Base-by-base conservation (phyloP, 2,329 filamentous ascomycete genomes). In the Graphilbum ipis-grandicollis region DNA sequence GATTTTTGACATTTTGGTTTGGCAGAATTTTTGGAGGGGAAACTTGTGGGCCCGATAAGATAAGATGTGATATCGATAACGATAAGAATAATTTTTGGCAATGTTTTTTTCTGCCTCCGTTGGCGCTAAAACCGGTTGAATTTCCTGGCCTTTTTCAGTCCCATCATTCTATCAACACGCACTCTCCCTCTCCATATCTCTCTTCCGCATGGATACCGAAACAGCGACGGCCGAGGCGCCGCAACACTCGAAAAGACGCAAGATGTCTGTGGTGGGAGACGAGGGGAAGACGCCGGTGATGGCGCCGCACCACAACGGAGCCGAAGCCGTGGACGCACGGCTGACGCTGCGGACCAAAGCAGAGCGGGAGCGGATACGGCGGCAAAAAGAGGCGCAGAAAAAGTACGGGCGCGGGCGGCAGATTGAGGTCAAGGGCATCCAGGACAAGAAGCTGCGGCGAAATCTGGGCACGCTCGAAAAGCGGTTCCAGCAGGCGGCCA, bases 401-500 rank as follows among this genome's bases (percentile, higher is more conserved):
- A 68, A 68, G 38, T 98, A 98, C 58, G 90, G 90, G 25, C 76
- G 90, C 47, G 90, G 90, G 35, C 72, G 72, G 46, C 71, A 71
- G 43, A 78, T 46, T 26, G 31, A 78, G 40, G 66, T 77, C 33
- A 79, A 78, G 50, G 65, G 62, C 9, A 73, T 93, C 49, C 80
- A 76, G 50, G 85, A 96, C 64, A 92, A 82, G 66, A 98, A 96
- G 56, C 59, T 96, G 43, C 78, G 84, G 34, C 70, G 74, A 12
- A 93, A 83, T 45, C 60, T 98, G 35, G 78, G 75, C 51, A 66
- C 66, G 2, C 67, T 94, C 33, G 90, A 98, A 54, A 62, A 63
- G 41, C 90, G 90, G 55, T 88, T 85, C 58, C 73, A 85, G 50
- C 71, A 79, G 48, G 88, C 88, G 1, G 64, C 80, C 1, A 57